Conservation (phyloP, 2,329 filamentous ascomycete species). For the Dichotomopilus funicola region DNA sequence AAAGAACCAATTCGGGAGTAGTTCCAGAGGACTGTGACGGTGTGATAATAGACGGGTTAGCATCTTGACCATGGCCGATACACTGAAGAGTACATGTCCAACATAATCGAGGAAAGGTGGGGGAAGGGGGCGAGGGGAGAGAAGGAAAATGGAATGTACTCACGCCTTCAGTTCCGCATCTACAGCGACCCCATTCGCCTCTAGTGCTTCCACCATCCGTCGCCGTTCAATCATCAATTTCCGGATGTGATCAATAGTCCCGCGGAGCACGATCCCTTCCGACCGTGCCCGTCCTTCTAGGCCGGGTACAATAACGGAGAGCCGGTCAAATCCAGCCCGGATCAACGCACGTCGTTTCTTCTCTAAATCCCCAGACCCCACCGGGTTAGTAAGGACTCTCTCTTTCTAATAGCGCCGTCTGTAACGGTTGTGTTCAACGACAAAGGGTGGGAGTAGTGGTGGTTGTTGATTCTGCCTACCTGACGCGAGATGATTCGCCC, state of each 20-base stretch:
- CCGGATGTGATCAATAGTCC: constrained; percentile 60
- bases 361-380: constrained; percentile 20
- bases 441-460: not conserved
- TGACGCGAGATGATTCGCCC: constrained; percentile 32
- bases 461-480: constrained; percentile 20
- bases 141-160: not conserved
- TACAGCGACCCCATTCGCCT: constrained; percentile 52
- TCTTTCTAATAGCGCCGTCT: not conserved
- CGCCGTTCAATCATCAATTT: constrained; percentile 54
- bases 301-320: constrained; percentile 74
- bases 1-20: constrained; percentile 1
- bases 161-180: constrained; percentile 29
- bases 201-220: constrained; percentile 51
- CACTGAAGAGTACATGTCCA: not conserved
- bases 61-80: not conserved
- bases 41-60: not conserved
- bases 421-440: too few species aligned
- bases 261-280: constrained; percentile 74
- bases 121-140: not conserved
- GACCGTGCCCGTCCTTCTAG: constrained; percentile 77
- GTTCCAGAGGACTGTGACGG: not conserved
- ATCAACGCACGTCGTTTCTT: constrained; percentile 51
- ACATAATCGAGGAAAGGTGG: not conserved
- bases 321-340: constrained; percentile 72
- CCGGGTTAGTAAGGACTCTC: not conserved